These are phyloP conservation scores for Plenodomus biglobosus DNA, from an alignment of 2,329 filamentous ascomycete genomes.

Conservation along the genomic window DNA sequence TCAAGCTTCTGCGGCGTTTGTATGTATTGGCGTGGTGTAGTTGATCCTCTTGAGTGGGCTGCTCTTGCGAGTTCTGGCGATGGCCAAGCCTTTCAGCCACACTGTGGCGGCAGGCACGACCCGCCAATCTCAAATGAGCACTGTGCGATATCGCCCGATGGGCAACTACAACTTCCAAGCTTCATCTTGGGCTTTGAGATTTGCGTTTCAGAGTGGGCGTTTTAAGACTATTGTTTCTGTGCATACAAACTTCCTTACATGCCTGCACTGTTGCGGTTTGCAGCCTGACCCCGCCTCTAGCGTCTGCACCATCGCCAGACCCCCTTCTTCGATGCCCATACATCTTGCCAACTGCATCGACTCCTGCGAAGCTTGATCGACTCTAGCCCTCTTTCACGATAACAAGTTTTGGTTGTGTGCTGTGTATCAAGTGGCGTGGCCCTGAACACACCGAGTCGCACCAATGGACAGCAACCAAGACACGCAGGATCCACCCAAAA, in stretches of 20 bases:
- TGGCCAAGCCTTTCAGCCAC: slow-evolving; percentile 13
- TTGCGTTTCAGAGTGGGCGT: not conserved
- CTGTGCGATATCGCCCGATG: not conserved
- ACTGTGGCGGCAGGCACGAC: not conserved
- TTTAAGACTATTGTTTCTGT: not conserved
- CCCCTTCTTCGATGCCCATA: not conserved
- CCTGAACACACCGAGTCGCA: not conserved
- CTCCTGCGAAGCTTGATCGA: not conserved
- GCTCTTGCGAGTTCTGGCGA: slow-evolving; percentile 8
- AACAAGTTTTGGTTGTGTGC: not conserved
- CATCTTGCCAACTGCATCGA: not conserved
- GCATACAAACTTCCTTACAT: not conserved
- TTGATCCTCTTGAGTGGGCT: slow-evolving; percentile 22
- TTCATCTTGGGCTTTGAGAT: no score
- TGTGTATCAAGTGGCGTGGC: not conserved
- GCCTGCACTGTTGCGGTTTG: not conserved
- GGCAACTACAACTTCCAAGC: no score
- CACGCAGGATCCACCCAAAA: slow-evolving; percentile 13
- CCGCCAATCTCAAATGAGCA: not conserved
- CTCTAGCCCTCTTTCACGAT: not conserved
- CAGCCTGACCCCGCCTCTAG: not conserved
- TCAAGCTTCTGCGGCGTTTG: slow-evolving; percentile 20
- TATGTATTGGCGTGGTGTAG: slow-evolving; percentile 24
- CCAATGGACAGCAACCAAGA: not conserved
- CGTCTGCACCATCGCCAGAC: not conserved